Evolutionary conservation across 78 protist species (phyloP), one percentile per base, ranked within the genome.

Genomic region (Dictyostelium citrinum): DNA sequence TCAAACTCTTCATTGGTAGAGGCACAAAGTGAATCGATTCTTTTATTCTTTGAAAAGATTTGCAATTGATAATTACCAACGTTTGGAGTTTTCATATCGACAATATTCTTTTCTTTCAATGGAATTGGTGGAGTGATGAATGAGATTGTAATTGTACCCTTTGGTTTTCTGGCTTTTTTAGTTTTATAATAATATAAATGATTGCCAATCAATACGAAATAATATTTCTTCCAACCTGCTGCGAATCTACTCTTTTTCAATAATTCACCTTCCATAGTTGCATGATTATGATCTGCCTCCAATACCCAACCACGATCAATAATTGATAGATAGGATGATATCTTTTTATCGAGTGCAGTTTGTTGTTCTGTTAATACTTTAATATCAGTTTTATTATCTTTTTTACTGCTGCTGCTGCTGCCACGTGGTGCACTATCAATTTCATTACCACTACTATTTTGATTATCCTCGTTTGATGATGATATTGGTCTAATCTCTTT

Each of bases 1-100:
- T 88, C 93, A 68, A 88, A 88, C 7, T 88, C 93, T 43, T 88
- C 93, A 20, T 88, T 88, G 20, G 82, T 49, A 0, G 29, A 10
- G 2, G 93, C 93, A 68, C 93, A 88, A 60, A 88, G 41, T 35
- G 80, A 43, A 49, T 88, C 93, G 64, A 88, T 88, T 45, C 93
- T 22, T 76, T 88, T 88, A 8, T 17, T 29, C 17, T 64, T 64
- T 10, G 93, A 88, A 68, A 55, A 88, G 22, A 88, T 31, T 43
- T 88, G 93, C 3, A 88, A 37, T 37, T 60, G 58, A 64, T 88
- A 88, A 24, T 88, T 88, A 12, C 72, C 20, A 35, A 88, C 74
- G 2, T 88, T 49, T 20, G 93, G 51, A 45, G 93, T 78, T 46
- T 78, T 61, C 81, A 88, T 88, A 46, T 88, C 93, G 31, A 88